Evolutionary conservation across 1,139 yeast species (phyloP), one percentile per base, ranked within the genome.

Genomic region (Blastobotrys ciferrii): DNA sequence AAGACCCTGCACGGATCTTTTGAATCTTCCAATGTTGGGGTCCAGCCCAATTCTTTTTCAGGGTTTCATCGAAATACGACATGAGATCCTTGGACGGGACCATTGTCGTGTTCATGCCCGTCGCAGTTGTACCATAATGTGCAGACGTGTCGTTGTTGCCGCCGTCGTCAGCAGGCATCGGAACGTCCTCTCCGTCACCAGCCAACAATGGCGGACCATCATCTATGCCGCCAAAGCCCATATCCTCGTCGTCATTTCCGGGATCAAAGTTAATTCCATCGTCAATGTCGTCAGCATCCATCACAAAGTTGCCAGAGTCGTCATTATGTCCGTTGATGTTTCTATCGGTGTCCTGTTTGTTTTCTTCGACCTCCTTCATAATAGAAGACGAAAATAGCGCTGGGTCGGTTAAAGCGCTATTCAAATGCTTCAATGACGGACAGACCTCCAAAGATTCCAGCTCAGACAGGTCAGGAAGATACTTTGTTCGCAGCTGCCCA

Each of bases 11-110:
- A 57, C 75, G 83, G 49, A 85, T 71, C 23, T 81, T 79, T 39
- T 78, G 71, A 9, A 91, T 87, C 66, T 85, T 86, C 98, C 98
- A 92, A 66, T 88, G 94, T 54, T 87, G 94, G 4, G 96, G 92
- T 6, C 96, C 96, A 39, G 95, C 78, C 96, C 96, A 88, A 63
- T 80, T 83, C 42, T 78, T 75, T 53, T 75, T 80, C 68, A 87
- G 69, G 14, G 79, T 76, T 53, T 80, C 82, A 61, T 87, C 95
- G 64, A 87, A 87, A 63, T 86, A 86, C 0, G 87, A 82, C 82
- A 88, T 81, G 47, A 87, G 72, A 58, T 84, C 88, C 50, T 76
- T 75, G 57, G 82, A 88, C 55, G 80, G 61, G 19, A 32, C 40
- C 12, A 32, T 42, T 13, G 48, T 41, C 12, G 45, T 45, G 25